Evolutionary conservation across 352 stramenopile species (phyloP), one percentile per base, ranked within the genome.

Genomic region (Phytophthora foliorum): DNA sequence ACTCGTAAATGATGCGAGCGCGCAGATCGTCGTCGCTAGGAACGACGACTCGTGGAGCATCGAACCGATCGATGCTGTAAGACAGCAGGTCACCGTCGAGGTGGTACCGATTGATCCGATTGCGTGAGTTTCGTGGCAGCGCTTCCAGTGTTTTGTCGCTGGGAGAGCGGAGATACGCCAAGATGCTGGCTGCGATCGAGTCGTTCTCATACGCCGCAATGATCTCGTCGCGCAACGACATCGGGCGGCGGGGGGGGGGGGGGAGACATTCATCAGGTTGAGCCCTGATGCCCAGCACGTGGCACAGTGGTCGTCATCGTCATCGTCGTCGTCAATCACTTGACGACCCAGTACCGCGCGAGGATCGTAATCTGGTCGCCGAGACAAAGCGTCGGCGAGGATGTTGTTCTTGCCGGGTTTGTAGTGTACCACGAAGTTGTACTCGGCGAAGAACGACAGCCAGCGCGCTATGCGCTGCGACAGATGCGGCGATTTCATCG

Each of bases 381-480:
- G 21, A 10, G 51, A 50, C 2, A 59, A 17, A 9, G 24, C 22
- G 17, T 59, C 52, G 13, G 52, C 38, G 7, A 50, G 34, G 3
- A 49, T 27, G 25, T 59, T 49, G 9, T 36, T 22, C 51, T 29
- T 27, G 6, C 21, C 21, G 19, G 51, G 51, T 14, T 49, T 49
- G 13, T 58, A 58, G 21, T 46, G 27, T 3, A 58, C 51, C 6
- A 19, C 14, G 34, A 48, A 39, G 22, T 58, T 58, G 32, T 49
- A 58, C 31, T 58, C 34, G 0, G 34, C 21, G 17, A 48, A 58
- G 21, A 48, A 34, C 6, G 51, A 58, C 2, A 58, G 13, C 51
- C 51, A 58, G 10, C 52, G 27, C 4, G 16, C 17, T 22, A 59
- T 50, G 9, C 52, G 6, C 24, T 59, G 36, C 6, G 36, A 50